Evolutionary conservation across 306 rosid genomes (phyloP).

Genomic region (Vigna trinervia): DNA sequence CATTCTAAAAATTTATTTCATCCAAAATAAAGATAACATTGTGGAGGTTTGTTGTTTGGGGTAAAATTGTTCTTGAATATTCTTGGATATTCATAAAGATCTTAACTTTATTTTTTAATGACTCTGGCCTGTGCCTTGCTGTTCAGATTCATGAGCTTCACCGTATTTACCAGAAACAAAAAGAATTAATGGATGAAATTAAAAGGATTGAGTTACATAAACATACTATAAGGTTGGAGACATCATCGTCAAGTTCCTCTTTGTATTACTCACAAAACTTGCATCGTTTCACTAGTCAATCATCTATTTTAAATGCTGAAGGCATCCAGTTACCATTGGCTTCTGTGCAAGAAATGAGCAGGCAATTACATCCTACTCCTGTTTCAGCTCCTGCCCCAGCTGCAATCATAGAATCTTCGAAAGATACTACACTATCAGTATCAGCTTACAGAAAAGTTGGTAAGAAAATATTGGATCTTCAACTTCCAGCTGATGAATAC

Average conservation of each 20-base stretch:
- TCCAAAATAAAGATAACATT: conserved; percentile 11
- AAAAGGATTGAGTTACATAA: conserved; percentile 53
- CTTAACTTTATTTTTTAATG: conserved; percentile 6
- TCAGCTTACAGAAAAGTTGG: conserved; percentile 60
- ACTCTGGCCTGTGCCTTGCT: conserved; percentile 34
- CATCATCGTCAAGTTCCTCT: conserved; percentile 52
- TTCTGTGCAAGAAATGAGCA: conserved; percentile 52
- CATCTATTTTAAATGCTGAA: conserved; percentile 47
- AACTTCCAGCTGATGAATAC: conserved; percentile 79
- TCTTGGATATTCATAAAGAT: conserved; percentile 27
- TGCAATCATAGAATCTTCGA: conserved; percentile 43
- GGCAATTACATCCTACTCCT: conserved; percentile 39
- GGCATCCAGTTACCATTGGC: conserved; percentile 45
- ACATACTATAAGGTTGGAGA: conserved; percentile 47
- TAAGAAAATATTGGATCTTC: conserved; percentile 76
- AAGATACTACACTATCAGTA: conserved; percentile 46
- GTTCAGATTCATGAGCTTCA: conserved; percentile 87
- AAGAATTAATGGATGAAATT: conserved; percentile 69
- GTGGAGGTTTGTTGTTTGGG: conserved; percentile 34
- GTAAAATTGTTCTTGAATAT: conserved; percentile 22
- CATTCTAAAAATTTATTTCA: neutral
- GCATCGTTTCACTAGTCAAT: conserved; percentile 52
- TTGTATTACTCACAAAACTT: conserved; percentile 41
- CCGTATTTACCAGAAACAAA: conserved; percentile 78
- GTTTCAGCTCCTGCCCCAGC: conserved; percentile 38